Conservation (phyloP, 345 rosid species). For the Aurinia saxatilis region DNA sequence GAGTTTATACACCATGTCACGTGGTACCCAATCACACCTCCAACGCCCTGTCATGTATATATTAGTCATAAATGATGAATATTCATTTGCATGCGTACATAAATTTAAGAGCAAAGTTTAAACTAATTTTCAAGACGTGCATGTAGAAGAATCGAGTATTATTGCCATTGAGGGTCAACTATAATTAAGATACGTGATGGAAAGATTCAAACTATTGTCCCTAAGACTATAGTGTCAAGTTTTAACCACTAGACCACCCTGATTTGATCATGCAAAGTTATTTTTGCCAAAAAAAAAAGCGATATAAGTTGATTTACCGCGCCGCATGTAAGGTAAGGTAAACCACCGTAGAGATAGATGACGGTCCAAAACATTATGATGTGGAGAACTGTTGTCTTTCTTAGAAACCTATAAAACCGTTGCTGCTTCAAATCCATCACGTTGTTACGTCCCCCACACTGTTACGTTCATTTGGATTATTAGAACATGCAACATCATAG, state of each 20-base stretch:
- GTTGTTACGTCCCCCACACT: conserved; percentile 47
- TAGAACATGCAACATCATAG: neutral
- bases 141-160: too few species aligned
- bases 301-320: too few species aligned
- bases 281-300: too few species aligned
- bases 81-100: neutral
- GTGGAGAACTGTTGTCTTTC: conserved; percentile 51
- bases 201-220: too few species aligned
- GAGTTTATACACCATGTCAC: conserved; percentile 81
- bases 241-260: too few species aligned
- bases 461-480: neutral
- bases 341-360: conserved; percentile 56
- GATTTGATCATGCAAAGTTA: too few species aligned
- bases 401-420: conserved; percentile 59
- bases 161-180: too few species aligned
- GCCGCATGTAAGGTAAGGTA: conserved; percentile 82
- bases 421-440: conserved; percentile 80
- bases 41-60: conserved; percentile 45
- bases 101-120: too few species aligned
- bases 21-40: conserved; percentile 54
- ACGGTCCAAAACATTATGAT: conserved; percentile 44
- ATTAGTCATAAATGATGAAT: too few species aligned
- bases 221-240: too few species aligned
- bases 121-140: too few species aligned
- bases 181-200: too few species aligned